These are phyloP conservation scores for Candida ficus DNA, from an alignment of 805 yeast genomes.

Conservation along the genomic window DNA sequence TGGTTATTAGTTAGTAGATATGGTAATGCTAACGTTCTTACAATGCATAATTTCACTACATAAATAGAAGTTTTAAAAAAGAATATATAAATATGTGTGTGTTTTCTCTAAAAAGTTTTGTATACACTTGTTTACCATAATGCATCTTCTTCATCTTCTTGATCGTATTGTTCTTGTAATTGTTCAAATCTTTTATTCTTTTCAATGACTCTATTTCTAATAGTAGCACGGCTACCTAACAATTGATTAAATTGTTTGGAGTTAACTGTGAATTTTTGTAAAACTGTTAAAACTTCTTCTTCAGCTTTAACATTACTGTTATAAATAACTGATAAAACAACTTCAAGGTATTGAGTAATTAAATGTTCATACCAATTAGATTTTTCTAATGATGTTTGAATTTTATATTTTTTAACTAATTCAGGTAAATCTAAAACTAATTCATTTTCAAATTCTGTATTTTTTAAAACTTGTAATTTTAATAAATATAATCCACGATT, in stretches of 20 bases:
- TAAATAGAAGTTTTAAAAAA: no score
- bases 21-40: constrained; percentile 67
- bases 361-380: constrained; percentile 10
- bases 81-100: no score
- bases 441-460: constrained; percentile 2
- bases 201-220: constrained; percentile 2
- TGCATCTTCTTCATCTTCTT: constrained; percentile 27
- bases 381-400: constrained; percentile 1
- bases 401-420: constrained; percentile 5
- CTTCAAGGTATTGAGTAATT: constrained; percentile 11
- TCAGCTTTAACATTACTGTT: constrained; percentile 8
- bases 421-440: constrained; percentile 13
- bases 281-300: constrained; percentile 1
- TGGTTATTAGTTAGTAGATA: constrained; percentile 80
- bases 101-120: no score
- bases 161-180: constrained; percentile 25
- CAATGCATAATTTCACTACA: background rate
- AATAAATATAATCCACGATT: constrained; percentile 11
- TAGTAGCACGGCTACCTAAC: background rate
- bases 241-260: background rate
- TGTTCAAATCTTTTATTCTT: constrained; percentile 17
- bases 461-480: constrained; percentile 10
- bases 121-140: no score
- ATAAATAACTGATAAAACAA: constrained; percentile 6
- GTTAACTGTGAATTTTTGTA: constrained; percentile 6